Conservation (phyloP, 768 basidiomycete genomes). For the Scleroderma citrinum region DNA sequence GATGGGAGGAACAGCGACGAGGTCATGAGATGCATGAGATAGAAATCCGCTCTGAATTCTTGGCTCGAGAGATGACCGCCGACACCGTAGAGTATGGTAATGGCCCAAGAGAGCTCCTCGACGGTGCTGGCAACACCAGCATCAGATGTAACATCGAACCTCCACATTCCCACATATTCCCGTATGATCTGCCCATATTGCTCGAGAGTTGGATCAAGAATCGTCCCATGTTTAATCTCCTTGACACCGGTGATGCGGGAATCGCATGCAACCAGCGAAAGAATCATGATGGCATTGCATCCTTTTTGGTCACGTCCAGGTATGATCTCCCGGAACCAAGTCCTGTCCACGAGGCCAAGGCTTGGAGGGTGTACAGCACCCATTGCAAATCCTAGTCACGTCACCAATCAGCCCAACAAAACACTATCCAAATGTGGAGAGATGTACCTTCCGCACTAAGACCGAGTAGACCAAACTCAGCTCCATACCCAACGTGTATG, state of each 20-base stretch:
- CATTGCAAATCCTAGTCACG: not conserved
- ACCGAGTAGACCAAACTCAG: slow-evolving; percentile 57
- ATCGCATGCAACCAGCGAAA: slow-evolving; percentile 50
- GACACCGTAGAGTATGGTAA: slow-evolving; percentile 52
- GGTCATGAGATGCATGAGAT: slow-evolving; percentile 66
- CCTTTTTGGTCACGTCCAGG: slow-evolving; percentile 4
- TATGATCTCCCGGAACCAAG: slow-evolving; percentile 18
- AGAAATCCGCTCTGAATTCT: slow-evolving; percentile 63
- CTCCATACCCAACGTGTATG: slow-evolving; percentile 58
- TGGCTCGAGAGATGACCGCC: slow-evolving; percentile 41
- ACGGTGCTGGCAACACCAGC: slow-evolving; percentile 43
- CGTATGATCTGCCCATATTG: slow-evolving; percentile 34
- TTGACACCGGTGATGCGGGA: slow-evolving; percentile 23
- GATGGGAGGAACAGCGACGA: slow-evolving; percentile 58
- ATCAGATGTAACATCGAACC: slow-evolving; percentile 30
- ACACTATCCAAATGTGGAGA: slow-evolving; percentile 4
- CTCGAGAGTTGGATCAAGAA: slow-evolving; percentile 23
- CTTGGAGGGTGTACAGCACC: slow-evolving; percentile 12
- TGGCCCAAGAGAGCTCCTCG: slow-evolving; percentile 58
- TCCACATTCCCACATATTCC: slow-evolving; percentile 43
- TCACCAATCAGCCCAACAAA: not conserved
- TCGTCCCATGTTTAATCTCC: slow-evolving; percentile 22
- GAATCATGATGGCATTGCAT: slow-evolving; percentile 38
- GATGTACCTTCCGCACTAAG: slow-evolving; percentile 54
- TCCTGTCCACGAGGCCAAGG: slow-evolving; percentile 13